A percentile compares a stretch with the other conserved stretches of the same genome.
Evolutionary conservation across 2,329 filamentous ascomycete genomes (phyloP).

Genomic region (Phialocephala sp.): DNA sequence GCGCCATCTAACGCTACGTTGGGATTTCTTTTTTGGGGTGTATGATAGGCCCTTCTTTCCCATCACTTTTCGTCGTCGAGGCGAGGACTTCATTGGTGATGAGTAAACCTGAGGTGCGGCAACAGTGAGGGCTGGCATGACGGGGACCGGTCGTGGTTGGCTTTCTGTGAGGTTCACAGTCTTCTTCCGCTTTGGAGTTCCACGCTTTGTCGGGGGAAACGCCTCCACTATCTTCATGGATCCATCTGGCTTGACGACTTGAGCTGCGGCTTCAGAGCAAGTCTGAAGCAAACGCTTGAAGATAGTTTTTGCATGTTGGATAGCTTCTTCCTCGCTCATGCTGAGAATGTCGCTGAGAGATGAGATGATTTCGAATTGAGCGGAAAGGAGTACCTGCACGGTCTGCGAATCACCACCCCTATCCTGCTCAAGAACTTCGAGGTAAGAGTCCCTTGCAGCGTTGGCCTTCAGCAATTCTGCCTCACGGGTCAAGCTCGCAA

Average conservation of each 20-base stretch:
- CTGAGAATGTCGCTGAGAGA: constrained; percentile 81
- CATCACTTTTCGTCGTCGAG: constrained; percentile 69
- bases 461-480: constrained; percentile 84
- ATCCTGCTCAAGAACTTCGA: constrained; percentile 82
- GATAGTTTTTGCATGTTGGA: constrained; percentile 77
- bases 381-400: constrained; percentile 82
- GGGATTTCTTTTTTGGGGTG: constrained; percentile 80
- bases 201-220: constrained; percentile 72
- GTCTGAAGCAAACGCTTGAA: constrained; percentile 79
- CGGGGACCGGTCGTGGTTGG: constrained; percentile 32
- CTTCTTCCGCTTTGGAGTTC: constrained; percentile 80
- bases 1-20: constrained; percentile 87
- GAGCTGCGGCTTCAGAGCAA: constrained; percentile 75
- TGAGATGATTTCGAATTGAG: constrained; percentile 89
- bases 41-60: constrained; percentile 79
- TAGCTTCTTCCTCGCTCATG: constrained; percentile 84
- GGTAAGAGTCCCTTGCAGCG: constrained; percentile 79
- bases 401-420: constrained; percentile 77
- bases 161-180: constrained; percentile 44
- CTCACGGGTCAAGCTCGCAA: constrained; percentile 76
- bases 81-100: constrained; percentile 78
- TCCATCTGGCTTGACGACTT: constrained; percentile 91
- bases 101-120: constrained; percentile 46
- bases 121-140: constrained; percentile 49
- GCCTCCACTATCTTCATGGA: constrained; percentile 62